These are phyloP conservation scores for Arxiozyma slooffiae DNA, from an alignment of 1,139 yeast species.

Conservation along the genomic window DNA sequence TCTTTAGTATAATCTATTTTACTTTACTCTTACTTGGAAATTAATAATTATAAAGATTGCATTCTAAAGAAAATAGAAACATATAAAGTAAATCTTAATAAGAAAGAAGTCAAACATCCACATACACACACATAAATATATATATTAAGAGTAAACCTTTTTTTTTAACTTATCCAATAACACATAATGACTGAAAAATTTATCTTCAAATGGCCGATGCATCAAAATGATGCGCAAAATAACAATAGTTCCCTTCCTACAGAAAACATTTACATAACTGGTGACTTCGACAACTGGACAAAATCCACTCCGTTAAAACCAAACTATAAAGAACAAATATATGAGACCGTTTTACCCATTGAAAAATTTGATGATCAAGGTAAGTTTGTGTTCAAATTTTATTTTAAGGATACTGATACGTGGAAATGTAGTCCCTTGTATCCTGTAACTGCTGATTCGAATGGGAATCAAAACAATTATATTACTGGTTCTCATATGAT, in stretches of 20 bases:
- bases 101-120: too few species aligned
- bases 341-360: constrained; percentile 49
- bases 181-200: constrained; percentile 8
- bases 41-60: too few species aligned
- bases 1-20: too few species aligned
- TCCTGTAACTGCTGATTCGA: constrained; percentile 36
- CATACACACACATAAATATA: too few species aligned
- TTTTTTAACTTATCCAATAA: constrained; percentile 17
- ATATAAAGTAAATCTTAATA: too few species aligned
- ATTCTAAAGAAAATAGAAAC: too few species aligned
- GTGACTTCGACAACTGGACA: constrained; percentile 70
- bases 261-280: constrained; percentile 67
- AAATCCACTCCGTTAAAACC: constrained; percentile 50
- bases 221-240: constrained; percentile 40
- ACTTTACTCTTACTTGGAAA: too few species aligned
- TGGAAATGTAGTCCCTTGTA: constrained; percentile 48
- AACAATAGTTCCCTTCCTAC: too few species aligned
- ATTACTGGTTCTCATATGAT: constrained; percentile 32
- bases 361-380: too few species aligned
- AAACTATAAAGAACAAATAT: constrained; percentile 53
- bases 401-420: constrained; percentile 63
- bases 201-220: constrained; percentile 48
- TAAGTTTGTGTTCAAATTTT: constrained; percentile 44
- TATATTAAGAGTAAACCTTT: not conserved
- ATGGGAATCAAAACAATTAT: constrained; percentile 56